phyloP scores from a whole-genome alignment of 2,329 filamentous ascomycete species.

The Paracoccidioides brasiliensis region DNA sequence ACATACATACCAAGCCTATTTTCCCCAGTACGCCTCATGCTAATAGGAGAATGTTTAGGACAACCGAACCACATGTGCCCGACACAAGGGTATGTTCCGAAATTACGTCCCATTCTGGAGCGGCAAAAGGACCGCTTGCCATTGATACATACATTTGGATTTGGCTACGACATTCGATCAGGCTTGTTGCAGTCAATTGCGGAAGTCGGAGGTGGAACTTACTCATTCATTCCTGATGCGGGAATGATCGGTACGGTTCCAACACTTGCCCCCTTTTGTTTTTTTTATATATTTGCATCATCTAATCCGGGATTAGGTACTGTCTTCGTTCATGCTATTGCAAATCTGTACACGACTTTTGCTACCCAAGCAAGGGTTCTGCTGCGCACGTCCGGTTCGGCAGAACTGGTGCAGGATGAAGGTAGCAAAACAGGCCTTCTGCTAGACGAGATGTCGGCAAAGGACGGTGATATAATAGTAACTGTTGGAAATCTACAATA shows the following conservation, averaged over 20 bases:
- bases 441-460: slow-evolving; percentile 26
- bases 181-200: slow-evolving; percentile 48
- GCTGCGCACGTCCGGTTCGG: slow-evolving; percentile 20
- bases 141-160: slow-evolving; percentile 40
- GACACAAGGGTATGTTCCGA: slow-evolving; percentile 41
- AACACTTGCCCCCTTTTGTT: not conserved
- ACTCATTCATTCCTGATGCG: slow-evolving; percentile 48
- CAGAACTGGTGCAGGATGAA: slow-evolving; percentile 14
- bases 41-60: slow-evolving; percentile 1
- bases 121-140: slow-evolving; percentile 27
- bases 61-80: slow-evolving; percentile 44
- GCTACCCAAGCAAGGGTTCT: slow-evolving; percentile 36
- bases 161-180: slow-evolving; percentile 39
- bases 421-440: slow-evolving; percentile 16
- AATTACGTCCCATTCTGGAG: slow-evolving; percentile 30
- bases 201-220: slow-evolving; percentile 45
- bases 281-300: too few species aligned
- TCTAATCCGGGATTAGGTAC: slow-evolving; percentile 26
- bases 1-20: not conserved
- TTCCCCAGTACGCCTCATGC: not conserved
- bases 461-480: slow-evolving; percentile 13
- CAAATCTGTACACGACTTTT: slow-evolving; percentile 48
- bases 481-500: slow-evolving; percentile 42
- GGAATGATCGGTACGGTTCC: slow-evolving; percentile 39
- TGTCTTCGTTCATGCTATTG: slow-evolving; percentile 49